Conservation (phyloP, 352 stramenopile genomes). For the Discostella stelligera region DNA sequence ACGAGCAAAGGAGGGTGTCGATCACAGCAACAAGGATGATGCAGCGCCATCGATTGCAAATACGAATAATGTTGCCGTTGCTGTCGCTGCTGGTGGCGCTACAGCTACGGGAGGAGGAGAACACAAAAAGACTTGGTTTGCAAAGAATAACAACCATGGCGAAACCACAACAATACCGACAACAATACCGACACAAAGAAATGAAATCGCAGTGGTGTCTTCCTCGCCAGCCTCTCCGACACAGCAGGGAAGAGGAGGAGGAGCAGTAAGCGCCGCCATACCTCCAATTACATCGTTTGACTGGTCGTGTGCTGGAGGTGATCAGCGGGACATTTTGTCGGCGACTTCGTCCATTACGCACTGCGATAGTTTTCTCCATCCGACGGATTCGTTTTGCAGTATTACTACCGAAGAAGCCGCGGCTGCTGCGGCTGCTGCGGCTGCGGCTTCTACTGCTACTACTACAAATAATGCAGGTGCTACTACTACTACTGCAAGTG, state of each 20-base stretch:
- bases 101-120: not conserved
- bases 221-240: not conserved
- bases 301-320: not conserved
- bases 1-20: not conserved
- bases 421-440: not conserved
- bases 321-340: not conserved
- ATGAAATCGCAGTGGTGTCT: not conserved
- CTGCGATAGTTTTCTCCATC: not conserved
- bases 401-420: not conserved
- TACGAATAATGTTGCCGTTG: not conserved
- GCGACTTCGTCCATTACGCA: constrained; percentile 12
- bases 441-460: not conserved
- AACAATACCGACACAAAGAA: not conserved
- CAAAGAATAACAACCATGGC: not conserved
- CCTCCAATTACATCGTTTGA: constrained; percentile 14
- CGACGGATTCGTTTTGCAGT: not conserved
- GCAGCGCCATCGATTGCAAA: not conserved
- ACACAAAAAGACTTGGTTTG: not conserved
- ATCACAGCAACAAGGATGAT: not conserved
- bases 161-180: not conserved
- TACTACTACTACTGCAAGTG: not conserved
- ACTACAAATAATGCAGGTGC: not conserved
- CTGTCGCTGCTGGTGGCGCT: no score
- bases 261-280: not conserved
- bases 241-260: not conserved